Evolutionary conservation across 1,284 basidiomycete species (phyloP).

Genomic region (Omphalotus olearius): DNA sequence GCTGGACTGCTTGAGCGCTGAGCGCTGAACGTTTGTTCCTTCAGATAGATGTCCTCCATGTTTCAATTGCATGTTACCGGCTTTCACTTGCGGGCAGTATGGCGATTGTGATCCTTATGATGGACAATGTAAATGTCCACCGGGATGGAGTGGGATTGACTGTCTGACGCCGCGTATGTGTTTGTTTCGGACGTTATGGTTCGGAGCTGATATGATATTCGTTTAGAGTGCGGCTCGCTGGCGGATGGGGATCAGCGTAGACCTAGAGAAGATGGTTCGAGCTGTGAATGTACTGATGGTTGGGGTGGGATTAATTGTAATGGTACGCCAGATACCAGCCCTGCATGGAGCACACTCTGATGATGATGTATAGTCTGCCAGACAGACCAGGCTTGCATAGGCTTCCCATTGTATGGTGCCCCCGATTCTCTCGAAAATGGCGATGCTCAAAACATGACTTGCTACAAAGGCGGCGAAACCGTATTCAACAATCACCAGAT

Average conservation of each 20-base stretch:
- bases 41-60: conserved; percentile 65
- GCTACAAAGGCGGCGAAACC: conserved; percentile 88
- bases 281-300: conserved; percentile 88
- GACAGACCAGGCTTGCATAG: conserved; percentile 72
- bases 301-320: conserved; percentile 98
- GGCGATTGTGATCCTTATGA: conserved; percentile 85
- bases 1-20: not conserved
- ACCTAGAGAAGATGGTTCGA: conserved; percentile 70
- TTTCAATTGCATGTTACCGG: conserved; percentile 85
- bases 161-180: conserved; percentile 78
- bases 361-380: conserved; percentile 65
- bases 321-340: conserved; percentile 49
- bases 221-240: conserved; percentile 83
- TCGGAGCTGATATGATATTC: conserved; percentile 2
- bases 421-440: conserved; percentile 38
- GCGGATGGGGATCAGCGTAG: conserved; percentile 84
- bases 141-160: conserved; percentile 89
- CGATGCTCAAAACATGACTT: conserved; percentile 74
- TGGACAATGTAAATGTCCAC: conserved; percentile 87
- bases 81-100: conserved; percentile 81
- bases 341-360: not conserved
- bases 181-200: not conserved
- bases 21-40: not conserved
- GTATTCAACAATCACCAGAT: conserved; percentile 94
- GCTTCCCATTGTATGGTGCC: conserved; percentile 63